Conservation (phyloP, 306 rosid genomes). For the Delonix regia region DNA sequence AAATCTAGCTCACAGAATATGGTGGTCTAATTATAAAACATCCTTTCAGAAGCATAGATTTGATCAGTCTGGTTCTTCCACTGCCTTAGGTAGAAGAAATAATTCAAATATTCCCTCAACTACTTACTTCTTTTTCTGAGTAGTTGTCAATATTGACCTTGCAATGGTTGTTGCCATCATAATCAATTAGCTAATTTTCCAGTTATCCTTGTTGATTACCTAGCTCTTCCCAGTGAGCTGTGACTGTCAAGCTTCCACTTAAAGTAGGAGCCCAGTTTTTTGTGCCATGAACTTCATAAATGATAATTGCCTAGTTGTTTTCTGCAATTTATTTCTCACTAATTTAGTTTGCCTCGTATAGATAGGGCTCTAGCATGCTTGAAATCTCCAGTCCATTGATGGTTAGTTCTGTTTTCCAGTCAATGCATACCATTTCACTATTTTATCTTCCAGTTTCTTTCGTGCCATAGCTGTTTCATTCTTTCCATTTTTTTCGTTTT, state of each 20-base stretch:
- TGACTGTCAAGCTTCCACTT: conserved; percentile 28
- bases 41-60: conserved; percentile 11
- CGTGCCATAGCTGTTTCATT: conserved; percentile 20
- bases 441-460: conserved; percentile 33
- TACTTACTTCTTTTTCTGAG: not conserved
- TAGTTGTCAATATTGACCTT: conserved; percentile 20
- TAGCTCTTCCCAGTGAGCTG: conserved; percentile 11
- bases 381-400: not conserved
- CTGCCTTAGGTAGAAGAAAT: not conserved
- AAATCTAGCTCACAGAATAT: not conserved
- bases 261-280: conserved; percentile 29
- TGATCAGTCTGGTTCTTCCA: conserved; percentile 9
- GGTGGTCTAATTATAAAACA: not conserved
- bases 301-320: not conserved
- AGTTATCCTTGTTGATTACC: not conserved
- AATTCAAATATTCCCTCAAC: not conserved
- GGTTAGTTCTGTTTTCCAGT: conserved; percentile 14
- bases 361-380: not conserved
- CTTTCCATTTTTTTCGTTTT: conserved; percentile 12
- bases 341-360: not conserved
- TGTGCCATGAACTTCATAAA: conserved; percentile 22
- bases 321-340: not conserved
- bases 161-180: conserved; percentile 12
- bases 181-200: conserved; percentile 7
- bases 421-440: conserved; percentile 8